Evolutionary conservation across 2,329 filamentous ascomycete genomes (phyloP).

Genomic region (Ilyonectria mors-panacis): DNA sequence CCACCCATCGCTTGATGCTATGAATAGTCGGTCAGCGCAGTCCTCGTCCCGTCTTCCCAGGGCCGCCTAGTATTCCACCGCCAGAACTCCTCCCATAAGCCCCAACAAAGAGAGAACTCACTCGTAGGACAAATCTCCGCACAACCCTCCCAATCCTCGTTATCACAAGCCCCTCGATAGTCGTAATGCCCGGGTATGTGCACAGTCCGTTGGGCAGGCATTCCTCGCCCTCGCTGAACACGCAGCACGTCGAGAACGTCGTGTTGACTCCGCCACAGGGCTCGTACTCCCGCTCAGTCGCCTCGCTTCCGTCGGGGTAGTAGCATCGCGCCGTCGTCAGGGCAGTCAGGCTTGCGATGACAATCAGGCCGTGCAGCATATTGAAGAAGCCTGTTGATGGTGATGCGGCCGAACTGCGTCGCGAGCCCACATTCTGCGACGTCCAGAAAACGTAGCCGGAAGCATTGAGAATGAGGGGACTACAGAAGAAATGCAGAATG

Average conservation of each 20-base stretch:
- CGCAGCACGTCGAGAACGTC: conserved; percentile 41
- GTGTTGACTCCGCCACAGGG: conserved; percentile 36
- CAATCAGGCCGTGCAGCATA: conserved; percentile 14
- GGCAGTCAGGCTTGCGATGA: conserved; percentile 10
- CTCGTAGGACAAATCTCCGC: conserved; percentile 38
- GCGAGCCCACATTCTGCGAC: background rate
- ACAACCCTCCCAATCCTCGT: conserved; percentile 41
- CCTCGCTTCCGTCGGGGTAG: conserved; percentile 39
- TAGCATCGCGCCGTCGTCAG: conserved; percentile 32
- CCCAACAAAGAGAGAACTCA: conserved; percentile 10
- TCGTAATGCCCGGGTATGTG: conserved; percentile 33
- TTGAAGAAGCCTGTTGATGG: background rate
- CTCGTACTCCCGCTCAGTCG: conserved; percentile 40
- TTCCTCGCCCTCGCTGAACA: conserved; percentile 41
- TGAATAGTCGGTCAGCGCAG: too few species aligned
- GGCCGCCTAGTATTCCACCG: background rate
- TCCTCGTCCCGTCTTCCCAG: too few species aligned
- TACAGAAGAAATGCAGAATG: background rate
- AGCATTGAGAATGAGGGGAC: background rate
- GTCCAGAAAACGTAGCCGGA: background rate
- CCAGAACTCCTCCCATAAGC: background rate
- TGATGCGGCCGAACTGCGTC: background rate
- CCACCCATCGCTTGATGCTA: background rate
- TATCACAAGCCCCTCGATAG: conserved; percentile 41
- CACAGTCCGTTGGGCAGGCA: conserved; percentile 40